Percentiles rank a stretch among this genome's conserved stretches.
phyloP scores from a whole-genome alignment of 441 rosid species.

The Populus trichocarpa region DNA sequence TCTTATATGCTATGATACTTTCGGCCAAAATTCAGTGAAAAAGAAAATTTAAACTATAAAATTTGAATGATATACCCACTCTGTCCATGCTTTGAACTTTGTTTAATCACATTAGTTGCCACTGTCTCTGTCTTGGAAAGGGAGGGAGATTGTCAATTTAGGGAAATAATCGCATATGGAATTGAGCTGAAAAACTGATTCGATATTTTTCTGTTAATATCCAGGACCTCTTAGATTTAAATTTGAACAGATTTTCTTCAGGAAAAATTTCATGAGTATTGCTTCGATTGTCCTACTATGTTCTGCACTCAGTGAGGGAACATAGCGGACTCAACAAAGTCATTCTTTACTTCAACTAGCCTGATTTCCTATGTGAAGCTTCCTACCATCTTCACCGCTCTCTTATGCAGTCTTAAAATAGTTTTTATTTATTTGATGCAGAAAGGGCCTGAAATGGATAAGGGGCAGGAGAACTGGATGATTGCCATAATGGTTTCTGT shows the following conservation, averaged over 20 bases:
- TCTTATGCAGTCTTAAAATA: not conserved
- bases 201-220: not conserved
- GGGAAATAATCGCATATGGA: not conserved
- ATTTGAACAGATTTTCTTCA: not conserved
- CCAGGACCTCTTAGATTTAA: not conserved
- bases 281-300: not conserved
- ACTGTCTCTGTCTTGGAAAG: not conserved
- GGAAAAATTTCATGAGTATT: not conserved
- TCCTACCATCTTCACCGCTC: no score
- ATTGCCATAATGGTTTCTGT: slow-evolving; percentile 37
- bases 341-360: not conserved
- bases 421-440: not conserved
- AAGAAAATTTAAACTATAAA: not conserved
- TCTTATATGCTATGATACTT: no score
- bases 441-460: slow-evolving; percentile 29
- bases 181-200: not conserved
- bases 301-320: not conserved
- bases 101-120: not conserved
- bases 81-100: not conserved
- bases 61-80: not conserved
- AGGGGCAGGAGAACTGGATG: slow-evolving; percentile 38
- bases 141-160: not conserved
- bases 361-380: not conserved
- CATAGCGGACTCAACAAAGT: not conserved
- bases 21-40: no score